Base-by-base conservation (phyloP, 805 yeast species). In the Yamadazyma sp. region DNA sequence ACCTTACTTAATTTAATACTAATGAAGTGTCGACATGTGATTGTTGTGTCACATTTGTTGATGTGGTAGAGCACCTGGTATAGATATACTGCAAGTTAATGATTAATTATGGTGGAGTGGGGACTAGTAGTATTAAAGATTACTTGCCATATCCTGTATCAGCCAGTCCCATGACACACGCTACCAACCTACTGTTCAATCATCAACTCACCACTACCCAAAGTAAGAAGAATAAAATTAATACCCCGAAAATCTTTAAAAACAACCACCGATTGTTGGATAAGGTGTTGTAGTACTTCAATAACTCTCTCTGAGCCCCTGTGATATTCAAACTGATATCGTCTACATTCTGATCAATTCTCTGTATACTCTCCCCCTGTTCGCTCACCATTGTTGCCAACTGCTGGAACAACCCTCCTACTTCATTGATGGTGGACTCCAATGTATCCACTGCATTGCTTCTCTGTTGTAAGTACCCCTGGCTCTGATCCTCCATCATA, bases 381-480 rank as follows among this genome's bases (percentile, higher is more conserved):
- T 93, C 98, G 45, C 86, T 89, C 6, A 93, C 97, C 98, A 93
- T 91, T 1, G 95, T 84, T 4, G 98, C 96, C 51, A 93, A 71
- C 62, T 93, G 99, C 52, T 86, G 91, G 66, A 93, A 93, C 43
- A 93, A 71, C 34, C 85, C 84, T 28, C 99, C 99, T 33, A 93
- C 95, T 60, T 93, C 98, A 54, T 91, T 91, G 44, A 93, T 93
- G 0, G 99, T 93, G n/a, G 88, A 76, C 58, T 93, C 99, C 35
- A 93, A 93, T 0, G 97, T 87, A 56, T 91, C 98, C 35, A 93
- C 96, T 0, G 99, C 99, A 31, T 81, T 60, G 51, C 81, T 82
- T 53, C 99, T 75, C 49, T 84, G 93, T 52, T 82, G 91, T 39
- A 90, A 66, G 55, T 93, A 93, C 42, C 70, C 74, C 27, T 68